These are phyloP conservation scores for Pythium insidiosum DNA, from an alignment of 352 stramenopile species.

Conservation along the genomic window DNA sequence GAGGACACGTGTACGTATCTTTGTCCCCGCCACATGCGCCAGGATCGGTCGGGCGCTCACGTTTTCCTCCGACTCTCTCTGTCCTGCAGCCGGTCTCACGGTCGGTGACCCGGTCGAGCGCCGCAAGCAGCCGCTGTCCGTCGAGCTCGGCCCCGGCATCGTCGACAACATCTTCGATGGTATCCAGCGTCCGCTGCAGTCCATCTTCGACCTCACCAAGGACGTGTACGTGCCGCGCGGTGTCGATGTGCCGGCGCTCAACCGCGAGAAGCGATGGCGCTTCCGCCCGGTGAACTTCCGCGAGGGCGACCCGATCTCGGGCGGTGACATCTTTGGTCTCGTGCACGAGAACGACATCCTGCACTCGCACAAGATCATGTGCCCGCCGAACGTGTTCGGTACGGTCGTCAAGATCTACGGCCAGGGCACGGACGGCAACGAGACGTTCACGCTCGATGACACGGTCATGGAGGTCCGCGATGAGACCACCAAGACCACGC, in stretches of 20 bases:
- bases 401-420: constrained; percentile 99
- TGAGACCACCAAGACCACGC: constrained; percentile 92
- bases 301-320: constrained; percentile 93
- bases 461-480: constrained; percentile 98
- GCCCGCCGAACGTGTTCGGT: constrained; percentile 98
- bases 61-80: too few relatives aligned
- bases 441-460: constrained; percentile 95
- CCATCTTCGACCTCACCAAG: constrained; percentile 90
- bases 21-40: too few relatives aligned
- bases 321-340: constrained; percentile 97
- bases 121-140: constrained; percentile 96
- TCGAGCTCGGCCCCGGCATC: constrained; percentile 99
- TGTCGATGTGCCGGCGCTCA: constrained; percentile 94
- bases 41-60: too few relatives aligned
- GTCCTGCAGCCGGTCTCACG: constrained; percentile 85
- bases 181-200: constrained; percentile 98
- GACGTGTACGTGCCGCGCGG: constrained; percentile 98
- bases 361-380: constrained; percentile 98
- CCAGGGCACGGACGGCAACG: constrained; percentile 92
- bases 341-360: constrained; percentile 99
- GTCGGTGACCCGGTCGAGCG: constrained; percentile 97
- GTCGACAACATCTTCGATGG: constrained; percentile 99
- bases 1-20: constrained; percentile 90
- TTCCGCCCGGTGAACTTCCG: constrained; percentile 93
- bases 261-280: constrained; percentile 91